phyloP scores from a whole-genome alignment of 108 stramenopile species.

The Craspedostauros australis region DNA sequence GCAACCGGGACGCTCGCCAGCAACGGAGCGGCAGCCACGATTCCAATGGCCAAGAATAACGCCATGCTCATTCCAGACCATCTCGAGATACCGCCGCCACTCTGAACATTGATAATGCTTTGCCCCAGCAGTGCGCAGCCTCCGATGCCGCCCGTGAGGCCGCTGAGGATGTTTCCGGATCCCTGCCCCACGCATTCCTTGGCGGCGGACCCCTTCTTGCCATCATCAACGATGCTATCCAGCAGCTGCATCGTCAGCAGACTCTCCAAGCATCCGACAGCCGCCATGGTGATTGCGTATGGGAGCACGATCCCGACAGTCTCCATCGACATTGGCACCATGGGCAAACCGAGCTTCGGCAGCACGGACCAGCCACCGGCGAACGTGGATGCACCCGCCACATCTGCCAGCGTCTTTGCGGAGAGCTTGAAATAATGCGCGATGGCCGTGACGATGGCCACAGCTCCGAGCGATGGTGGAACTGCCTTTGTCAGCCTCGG shows the following conservation, averaged over 20 bases:
- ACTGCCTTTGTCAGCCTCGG: constrained; percentile 47
- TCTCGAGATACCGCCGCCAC: constrained; percentile 57
- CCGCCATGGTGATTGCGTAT: constrained; percentile 70
- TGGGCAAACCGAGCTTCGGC: constrained; percentile 52
- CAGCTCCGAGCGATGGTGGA: constrained; percentile 64
- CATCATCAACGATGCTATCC: constrained; percentile 74
- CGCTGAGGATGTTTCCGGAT: constrained; percentile 56
- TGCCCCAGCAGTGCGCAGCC: constrained; percentile 85
- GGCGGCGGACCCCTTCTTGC: constrained; percentile 57
- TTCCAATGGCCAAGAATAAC: constrained; percentile 58
- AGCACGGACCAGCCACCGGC: constrained; percentile 56
- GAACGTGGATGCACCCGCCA: constrained; percentile 57
- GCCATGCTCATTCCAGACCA: constrained; percentile 73
- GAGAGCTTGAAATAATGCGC: constrained; percentile 45
- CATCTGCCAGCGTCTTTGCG: constrained; percentile 54
- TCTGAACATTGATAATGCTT: constrained; percentile 69
- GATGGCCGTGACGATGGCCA: constrained; percentile 33
- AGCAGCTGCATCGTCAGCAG: constrained; percentile 73
- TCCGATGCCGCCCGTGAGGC: constrained; percentile 72
- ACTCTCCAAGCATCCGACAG: constrained; percentile 66
- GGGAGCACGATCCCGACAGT: constrained; percentile 50
- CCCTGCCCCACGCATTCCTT: constrained; percentile 70
- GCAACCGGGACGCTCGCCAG: constrained; percentile 64
- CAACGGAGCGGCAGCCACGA: constrained; percentile 61
- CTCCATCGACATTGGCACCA: constrained; percentile 41